Evolutionary conservation across 495 filamentous ascomycete genomes (phyloP), one percentile per base, ranked within the genome.

Genomic region (Opeltia flavorubescens): DNA sequence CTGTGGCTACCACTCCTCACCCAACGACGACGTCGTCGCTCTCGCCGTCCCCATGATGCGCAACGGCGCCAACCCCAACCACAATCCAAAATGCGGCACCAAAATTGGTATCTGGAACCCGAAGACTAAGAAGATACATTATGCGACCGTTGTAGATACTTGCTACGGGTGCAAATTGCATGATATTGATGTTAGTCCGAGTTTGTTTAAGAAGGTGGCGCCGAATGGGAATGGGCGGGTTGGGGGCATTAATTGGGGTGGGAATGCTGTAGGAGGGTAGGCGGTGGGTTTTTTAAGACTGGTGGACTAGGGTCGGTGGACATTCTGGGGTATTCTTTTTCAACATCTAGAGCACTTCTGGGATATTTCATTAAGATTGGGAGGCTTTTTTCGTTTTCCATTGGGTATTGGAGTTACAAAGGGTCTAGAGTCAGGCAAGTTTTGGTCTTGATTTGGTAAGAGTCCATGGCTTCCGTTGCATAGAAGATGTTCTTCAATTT

Each of bases 61-160:
- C 5, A 53, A 49, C 46, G 42, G 25, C 7, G 48, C 43, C 23
- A 64, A 69, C 49, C 57, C 65, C 15, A 71, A 69, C 55, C 39
- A 50, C 6, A 70, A 70, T 56, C 52, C 64, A 4, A 36, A 58
- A 11, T 70, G 68, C 57, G 63, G 65, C 30, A 47, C 51, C 34
- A 23, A 28, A 13, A 59, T 66, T 50, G 57, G 38, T 23, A 64
- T 64, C 54, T 30, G 18, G 20, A 47, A 47, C 30, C 43, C 51
- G 0, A 11, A 49, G 28, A 50, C 36, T 1, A 55, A 55, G 35
- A 27, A 27, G 30, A 47, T 49, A 3, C 24, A 50, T 36, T 1
- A 18, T 7, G 63, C 58, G 1, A 56, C 42, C 13, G 50, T 66
- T 13, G 60, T 60, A 20, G 62, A 65, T 43, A 53, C 46, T 0